These are phyloP conservation scores for Calonectria hongkongensis DNA, from an alignment of 2,329 filamentous ascomycete genomes.

Conservation along the genomic window DNA sequence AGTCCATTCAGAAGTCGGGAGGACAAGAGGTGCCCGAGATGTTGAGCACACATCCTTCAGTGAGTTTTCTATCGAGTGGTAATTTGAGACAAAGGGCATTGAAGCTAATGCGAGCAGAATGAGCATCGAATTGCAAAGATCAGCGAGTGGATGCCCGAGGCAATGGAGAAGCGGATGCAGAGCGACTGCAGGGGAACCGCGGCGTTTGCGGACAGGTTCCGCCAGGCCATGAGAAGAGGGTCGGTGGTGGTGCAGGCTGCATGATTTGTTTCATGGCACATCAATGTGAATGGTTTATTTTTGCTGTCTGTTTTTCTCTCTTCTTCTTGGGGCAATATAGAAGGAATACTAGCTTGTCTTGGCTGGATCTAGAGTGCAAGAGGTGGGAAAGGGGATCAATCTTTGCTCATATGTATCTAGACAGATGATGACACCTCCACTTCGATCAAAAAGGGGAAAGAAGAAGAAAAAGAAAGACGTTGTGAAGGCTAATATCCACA, in stretches of 20 bases:
- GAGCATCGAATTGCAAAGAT: constrained; percentile 80
- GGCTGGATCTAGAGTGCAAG: neutral
- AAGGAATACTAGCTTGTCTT: constrained; percentile 5
- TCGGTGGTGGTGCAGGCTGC: constrained; percentile 33
- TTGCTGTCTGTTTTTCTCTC: too few species aligned
- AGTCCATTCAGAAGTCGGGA: constrained; percentile 63
- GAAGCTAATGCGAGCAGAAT: constrained; percentile 63
- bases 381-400: neutral
- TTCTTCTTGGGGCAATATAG: too few species aligned
- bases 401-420: neutral
- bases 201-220: constrained; percentile 72
- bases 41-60: constrained; percentile 85
- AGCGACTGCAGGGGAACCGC: constrained; percentile 74
- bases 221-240: constrained; percentile 66
- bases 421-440: neutral
- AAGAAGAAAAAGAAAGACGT: constrained; percentile 1
- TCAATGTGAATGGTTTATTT: neutral
- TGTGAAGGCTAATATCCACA: neutral
- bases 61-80: constrained; percentile 61
- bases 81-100: too few species aligned
- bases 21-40: constrained; percentile 78
- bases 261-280: neutral
- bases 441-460: neutral
- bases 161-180: constrained; percentile 70
- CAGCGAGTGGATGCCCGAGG: constrained; percentile 75